Base-by-base conservation (phyloP, 148 eudicot genomes). In the Vaccinium myrtillus region DNA sequence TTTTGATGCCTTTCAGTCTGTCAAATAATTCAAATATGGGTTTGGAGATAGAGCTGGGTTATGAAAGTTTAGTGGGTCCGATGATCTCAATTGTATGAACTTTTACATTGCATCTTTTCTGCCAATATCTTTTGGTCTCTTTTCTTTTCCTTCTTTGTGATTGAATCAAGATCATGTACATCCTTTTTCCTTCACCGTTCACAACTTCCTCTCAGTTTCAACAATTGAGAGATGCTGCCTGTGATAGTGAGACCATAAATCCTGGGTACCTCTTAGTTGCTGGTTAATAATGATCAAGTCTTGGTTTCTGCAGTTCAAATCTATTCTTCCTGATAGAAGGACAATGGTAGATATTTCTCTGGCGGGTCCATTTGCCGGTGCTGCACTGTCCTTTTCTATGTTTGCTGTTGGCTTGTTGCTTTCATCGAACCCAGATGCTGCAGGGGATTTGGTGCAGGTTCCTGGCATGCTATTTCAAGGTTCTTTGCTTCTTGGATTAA, bases 351-450 rank as follows among this genome's bases (percentile, higher is more conserved):
- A 97, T 82, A 91, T 97, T 82, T 97, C 99, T 23, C 86, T 97
- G 76, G 93, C 98, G n/a, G 99, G 99, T 51, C 99, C 99, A 39
- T 84, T 93, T 87, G 98, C 99, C 83, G 99, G 99, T 61, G 98
- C 96, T 86, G 88, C 91, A 65, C 84, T 97, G 32, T 93, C 99
- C 53, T 88, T 92, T 81, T 95, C 98, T 27, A 94, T 97, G 99
- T 94, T 97, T 83, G 87, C 88, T 70, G 96, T 97, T 87, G 99
- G 99, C 86, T 89, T 97, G 85, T 86, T 92, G 81, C 96, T 97
- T 80, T 94, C 99, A 67, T 89, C 92, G 75, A 92, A 94, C 85
- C 94, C 98, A 76, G 90, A 86, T 83, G 92, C 89, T 70, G 91
- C 93, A 75, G 94, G 89, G 83, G 99, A 95, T 87, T 80, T 97